Conservation (phyloP, 208 protist genomes). For the Trypanosoma scelopori region DNA sequence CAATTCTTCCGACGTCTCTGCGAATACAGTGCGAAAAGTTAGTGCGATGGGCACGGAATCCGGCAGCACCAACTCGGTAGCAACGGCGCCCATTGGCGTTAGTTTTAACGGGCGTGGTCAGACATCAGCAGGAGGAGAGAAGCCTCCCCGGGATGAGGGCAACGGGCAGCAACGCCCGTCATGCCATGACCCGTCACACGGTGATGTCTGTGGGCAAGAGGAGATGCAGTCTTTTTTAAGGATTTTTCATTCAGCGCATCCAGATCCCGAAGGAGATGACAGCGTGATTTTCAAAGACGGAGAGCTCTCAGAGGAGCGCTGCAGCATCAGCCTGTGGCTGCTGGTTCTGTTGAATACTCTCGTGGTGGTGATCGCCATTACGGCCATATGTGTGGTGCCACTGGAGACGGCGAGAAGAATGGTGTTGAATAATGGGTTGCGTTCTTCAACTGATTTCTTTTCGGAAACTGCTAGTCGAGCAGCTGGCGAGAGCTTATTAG, state of each 20-base stretch:
- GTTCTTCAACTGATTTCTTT: conserved; percentile 25
- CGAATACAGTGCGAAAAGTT: too few relatives aligned
- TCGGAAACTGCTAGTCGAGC: conserved; percentile 25
- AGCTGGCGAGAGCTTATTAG: conserved; percentile 29
- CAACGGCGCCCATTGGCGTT: neutral
- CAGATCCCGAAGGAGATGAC: neutral
- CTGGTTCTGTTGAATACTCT: conserved; percentile 32
- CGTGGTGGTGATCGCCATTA: conserved; percentile 34
- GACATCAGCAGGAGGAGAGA: neutral
- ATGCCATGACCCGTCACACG: neutral
- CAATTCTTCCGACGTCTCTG: too few relatives aligned
- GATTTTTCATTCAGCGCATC: neutral
- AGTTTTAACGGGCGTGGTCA: neutral
- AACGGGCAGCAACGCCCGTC: too few relatives aligned
- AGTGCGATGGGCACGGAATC: too few relatives aligned
- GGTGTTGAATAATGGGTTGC: conserved; percentile 25
- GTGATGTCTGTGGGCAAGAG: neutral
- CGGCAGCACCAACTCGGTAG: too few relatives aligned
- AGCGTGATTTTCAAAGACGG: neutral
- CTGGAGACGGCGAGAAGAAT: conserved; percentile 32
- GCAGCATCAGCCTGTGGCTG: conserved; percentile 25
- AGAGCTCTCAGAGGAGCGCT: neutral
- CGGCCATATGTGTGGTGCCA: conserved; percentile 41
- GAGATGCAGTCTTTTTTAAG: neutral
- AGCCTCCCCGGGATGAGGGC: too few relatives aligned